A percentile compares a stretch with the other conserved stretches of the same genome.
Evolutionary conservation across 352 stramenopile genomes (phyloP).

Genomic region (Pilasporangium apinafurcum): DNA sequence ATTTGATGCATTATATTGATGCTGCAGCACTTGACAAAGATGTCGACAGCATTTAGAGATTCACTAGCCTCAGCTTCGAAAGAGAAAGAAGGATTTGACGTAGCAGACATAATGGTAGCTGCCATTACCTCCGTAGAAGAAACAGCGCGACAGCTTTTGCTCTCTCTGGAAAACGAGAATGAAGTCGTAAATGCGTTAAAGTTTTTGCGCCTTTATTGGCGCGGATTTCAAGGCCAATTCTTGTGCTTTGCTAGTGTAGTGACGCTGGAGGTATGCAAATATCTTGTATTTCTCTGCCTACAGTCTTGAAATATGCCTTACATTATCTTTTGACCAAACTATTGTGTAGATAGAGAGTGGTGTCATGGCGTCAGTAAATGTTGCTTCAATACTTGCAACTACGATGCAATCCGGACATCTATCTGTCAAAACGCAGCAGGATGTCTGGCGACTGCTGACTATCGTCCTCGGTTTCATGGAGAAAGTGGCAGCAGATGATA

Average conservation of each 20-base stretch:
- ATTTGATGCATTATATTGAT: not conserved
- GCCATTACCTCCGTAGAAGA: conserved; percentile 22
- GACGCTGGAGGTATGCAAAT: conserved; percentile 7
- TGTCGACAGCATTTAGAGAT: conserved; percentile 19
- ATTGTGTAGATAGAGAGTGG: conserved; percentile 24
- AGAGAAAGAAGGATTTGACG: conserved; percentile 10
- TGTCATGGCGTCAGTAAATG: conserved; percentile 30
- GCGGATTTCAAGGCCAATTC: conserved; percentile 55
- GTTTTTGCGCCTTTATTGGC: conserved; percentile 48
- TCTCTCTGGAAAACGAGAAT: not conserved
- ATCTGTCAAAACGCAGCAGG: conserved; percentile 13
- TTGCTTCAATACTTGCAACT: conserved; percentile 15
- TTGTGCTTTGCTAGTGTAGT: conserved; percentile 14
- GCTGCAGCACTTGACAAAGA: conserved; percentile 35
- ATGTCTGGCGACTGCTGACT: conserved; percentile 19
- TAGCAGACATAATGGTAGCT: conserved; percentile 21
- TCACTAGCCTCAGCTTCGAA: conserved; percentile 2
- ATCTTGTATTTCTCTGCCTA: not conserved
- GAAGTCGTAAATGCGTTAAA: conserved; percentile 16
- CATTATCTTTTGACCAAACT: not conserved
- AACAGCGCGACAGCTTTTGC: conserved; percentile 10
- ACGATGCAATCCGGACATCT: not conserved
- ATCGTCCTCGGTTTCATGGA: conserved; percentile 27
- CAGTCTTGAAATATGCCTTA: not conserved
- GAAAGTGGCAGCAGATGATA: conserved; percentile 8